These are phyloP conservation scores for Leishmania arabica DNA, from an alignment of 208 protist species.

Conservation along the genomic window DNA sequence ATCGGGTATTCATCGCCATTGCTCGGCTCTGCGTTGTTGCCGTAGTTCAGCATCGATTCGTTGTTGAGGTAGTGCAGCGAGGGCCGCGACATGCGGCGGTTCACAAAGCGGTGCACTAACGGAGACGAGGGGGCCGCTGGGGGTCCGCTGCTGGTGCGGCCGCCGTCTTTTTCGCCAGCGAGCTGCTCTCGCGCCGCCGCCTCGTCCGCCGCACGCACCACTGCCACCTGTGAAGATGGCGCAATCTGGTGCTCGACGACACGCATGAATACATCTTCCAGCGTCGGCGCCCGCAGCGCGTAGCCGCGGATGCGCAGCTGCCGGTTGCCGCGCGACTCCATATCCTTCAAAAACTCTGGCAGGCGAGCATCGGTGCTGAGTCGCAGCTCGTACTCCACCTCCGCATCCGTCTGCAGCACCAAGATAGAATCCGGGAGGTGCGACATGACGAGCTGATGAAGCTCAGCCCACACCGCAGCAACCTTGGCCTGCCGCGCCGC, in stretches of 20 bases:
- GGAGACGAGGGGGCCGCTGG: neutral
- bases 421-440: constrained; percentile 29
- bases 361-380: constrained; percentile 26
- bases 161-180: neutral
- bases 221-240: neutral
- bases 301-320: constrained; percentile 47
- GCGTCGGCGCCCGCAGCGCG: constrained; percentile 58
- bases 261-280: constrained; percentile 82
- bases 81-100: constrained; percentile 27
- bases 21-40: constrained; percentile 11
- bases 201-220: neutral
- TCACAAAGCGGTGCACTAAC: constrained; percentile 6
- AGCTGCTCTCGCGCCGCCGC: neutral
- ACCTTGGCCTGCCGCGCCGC: constrained; percentile 16
- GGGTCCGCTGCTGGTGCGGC: neutral
- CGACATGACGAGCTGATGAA: constrained; percentile 28
- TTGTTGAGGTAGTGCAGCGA: constrained; percentile 23
- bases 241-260: constrained; percentile 36
- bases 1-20: constrained; percentile 8
- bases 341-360: constrained; percentile 34
- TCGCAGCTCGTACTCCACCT: constrained; percentile 57
- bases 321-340: constrained; percentile 38
- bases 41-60: constrained; percentile 21
- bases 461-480: constrained; percentile 25
- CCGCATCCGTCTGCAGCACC: constrained; percentile 24